phyloP scores from a whole-genome alignment of 2,329 filamentous ascomycete species.

The Didymella arachidicola region DNA sequence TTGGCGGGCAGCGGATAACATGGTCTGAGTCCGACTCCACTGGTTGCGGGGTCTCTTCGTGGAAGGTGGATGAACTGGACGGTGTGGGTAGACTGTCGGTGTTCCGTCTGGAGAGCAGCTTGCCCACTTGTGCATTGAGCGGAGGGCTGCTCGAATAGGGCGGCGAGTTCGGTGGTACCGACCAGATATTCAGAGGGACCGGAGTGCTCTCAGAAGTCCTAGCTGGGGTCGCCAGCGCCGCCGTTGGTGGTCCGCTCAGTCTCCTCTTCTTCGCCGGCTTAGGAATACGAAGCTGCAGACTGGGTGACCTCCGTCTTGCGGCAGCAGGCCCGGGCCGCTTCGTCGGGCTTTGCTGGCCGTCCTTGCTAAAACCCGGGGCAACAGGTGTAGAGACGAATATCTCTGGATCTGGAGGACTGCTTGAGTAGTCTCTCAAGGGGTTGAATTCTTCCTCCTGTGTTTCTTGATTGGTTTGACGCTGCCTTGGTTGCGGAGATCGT shows the following conservation, averaged over 20 bases:
- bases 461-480: slow-evolving; percentile 29
- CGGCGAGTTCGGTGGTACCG: slow-evolving; percentile 55
- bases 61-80: slow-evolving; percentile 42
- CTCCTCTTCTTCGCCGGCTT: slow-evolving; percentile 34
- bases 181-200: slow-evolving; percentile 41
- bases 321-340: slow-evolving; percentile 12
- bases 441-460: slow-evolving; percentile 47
- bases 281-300: slow-evolving; percentile 28
- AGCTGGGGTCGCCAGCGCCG: slow-evolving; percentile 15
- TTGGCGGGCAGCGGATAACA: slow-evolving; percentile 25
- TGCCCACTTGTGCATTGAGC: slow-evolving; percentile 15
- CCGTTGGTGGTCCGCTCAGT: slow-evolving; percentile 26
- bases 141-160: slow-evolving; percentile 48
- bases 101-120: slow-evolving; percentile 14
- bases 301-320: slow-evolving; percentile 15
- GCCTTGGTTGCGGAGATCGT: slow-evolving; percentile 35
- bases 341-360: slow-evolving; percentile 10
- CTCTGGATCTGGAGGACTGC: slow-evolving; percentile 35
- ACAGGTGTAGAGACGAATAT: slow-evolving; percentile 37
- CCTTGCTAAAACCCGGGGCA: slow-evolving; percentile 16
- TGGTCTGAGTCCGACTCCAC: slow-evolving; percentile 35
- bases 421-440: slow-evolving; percentile 31
- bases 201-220: slow-evolving; percentile 22
- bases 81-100: slow-evolving; percentile 41
- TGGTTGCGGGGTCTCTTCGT: slow-evolving; percentile 24